phyloP scores from a whole-genome alignment of 176 grass and related monocot genomes.

The Tillandsia fasciculata region DNA sequence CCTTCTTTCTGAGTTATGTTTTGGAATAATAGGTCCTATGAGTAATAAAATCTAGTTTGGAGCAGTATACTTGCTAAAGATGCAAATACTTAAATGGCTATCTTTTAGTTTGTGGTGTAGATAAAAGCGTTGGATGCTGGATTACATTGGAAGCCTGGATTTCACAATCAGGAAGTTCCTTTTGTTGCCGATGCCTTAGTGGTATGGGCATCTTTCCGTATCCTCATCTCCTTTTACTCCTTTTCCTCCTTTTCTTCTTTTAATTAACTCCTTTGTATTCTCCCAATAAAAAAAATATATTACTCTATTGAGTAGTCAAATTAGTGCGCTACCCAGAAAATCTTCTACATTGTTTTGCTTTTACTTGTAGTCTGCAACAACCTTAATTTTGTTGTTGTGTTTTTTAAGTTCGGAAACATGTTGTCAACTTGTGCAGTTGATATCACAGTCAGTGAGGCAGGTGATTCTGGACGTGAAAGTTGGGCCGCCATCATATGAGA shows the following conservation, averaged over 20 bases:
- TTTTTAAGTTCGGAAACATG: conserved; percentile 1
- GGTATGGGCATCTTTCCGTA: conserved; percentile 26
- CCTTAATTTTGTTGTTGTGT: neutral
- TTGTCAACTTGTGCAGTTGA: conserved; percentile 34
- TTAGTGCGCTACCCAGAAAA: too few species aligned
- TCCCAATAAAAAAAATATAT: too few species aligned
- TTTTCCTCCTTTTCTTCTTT: neutral
- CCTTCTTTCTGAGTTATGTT: too few species aligned
- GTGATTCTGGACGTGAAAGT: conserved; percentile 91
- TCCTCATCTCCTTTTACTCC: neutral
- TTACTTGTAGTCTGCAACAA: too few species aligned
- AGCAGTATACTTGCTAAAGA: neutral
- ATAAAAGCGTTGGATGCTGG: conserved; percentile 59
- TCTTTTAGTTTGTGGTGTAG: conserved; percentile 44
- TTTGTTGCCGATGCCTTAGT: conserved; percentile 48
- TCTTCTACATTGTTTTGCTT: too few species aligned
- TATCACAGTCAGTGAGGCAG: conserved; percentile 49
- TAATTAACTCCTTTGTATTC: too few species aligned
- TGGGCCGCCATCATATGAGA: conserved; percentile 62
- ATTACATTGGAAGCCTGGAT: conserved; percentile 33
- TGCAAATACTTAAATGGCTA: conserved; percentile 2
- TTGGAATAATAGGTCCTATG: too few species aligned
- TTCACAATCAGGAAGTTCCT: conserved; percentile 40
- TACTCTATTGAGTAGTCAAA: too few species aligned
- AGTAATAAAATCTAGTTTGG: too few species aligned